Base-by-base conservation (phyloP, 2,329 filamentous ascomycete genomes). In the Xylariaceae sp. region DNA sequence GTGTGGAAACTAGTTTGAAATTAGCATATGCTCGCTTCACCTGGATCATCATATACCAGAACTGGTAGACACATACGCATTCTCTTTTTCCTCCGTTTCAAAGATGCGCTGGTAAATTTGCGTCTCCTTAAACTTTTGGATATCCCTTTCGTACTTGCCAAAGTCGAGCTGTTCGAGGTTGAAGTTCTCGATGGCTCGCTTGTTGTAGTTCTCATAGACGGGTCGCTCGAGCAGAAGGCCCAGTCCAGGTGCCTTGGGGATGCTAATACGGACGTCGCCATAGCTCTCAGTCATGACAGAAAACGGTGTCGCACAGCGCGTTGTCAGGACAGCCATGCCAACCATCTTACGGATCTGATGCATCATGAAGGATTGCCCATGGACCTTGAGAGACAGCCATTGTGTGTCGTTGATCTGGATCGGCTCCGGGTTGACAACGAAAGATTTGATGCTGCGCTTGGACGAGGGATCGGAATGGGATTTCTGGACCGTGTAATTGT, bases 261-360 rank as follows among this genome's bases (percentile, higher is more conserved):
- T 95, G 36, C 85, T 85, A 56, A 95, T 86, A 43, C 84, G 81
- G 16, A 80, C 75, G 4, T 73, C 62, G 2, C 78, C 79, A 63
- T 95, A 95, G 45, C 82, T 87, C 46, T 94, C 78, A 1, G 68
- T 63, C 52, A 98, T 87, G 19, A 86, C 79, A 9, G 78, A 69
- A 3, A 82, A 72, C 3, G 86, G 74, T n/a, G 83, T 83, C 38
- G 89, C 93, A 62, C 87, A 94, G 29, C 93, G 83, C 6, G 94
- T 85, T 4, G 91, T 73, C 45, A 98, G 73, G 26, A 88, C 81
- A 8, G 82, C 88, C 85, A 98, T 89, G 42, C 87, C 89, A 13
- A 98, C 88, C 93, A 98, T 97, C 68, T 97, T 98, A 58, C 93
- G 85, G 65, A 98, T 98, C 69, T 98, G 93, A 66, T 98, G 93